These are phyloP conservation scores for Austroboletus niveus DNA, from an alignment of 1,284 basidiomycete species.

Conservation along the genomic window DNA sequence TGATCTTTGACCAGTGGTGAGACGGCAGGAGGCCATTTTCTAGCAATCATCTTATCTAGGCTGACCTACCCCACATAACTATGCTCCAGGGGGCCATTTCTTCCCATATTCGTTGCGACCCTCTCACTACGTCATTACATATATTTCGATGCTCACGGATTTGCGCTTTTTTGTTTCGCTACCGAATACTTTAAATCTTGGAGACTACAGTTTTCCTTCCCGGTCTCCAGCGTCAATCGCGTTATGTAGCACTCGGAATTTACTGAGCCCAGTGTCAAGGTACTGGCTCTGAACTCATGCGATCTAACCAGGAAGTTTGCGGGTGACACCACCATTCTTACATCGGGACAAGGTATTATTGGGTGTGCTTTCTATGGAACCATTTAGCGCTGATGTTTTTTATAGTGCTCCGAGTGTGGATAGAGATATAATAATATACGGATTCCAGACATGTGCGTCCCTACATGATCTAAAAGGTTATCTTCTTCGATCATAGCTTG, in stretches of 20 bases:
- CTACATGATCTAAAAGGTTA: conserved; percentile 5
- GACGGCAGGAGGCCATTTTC: neutral
- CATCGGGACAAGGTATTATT: conserved; percentile 1
- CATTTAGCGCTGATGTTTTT: conserved; percentile 37
- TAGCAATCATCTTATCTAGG: conserved; percentile 1
- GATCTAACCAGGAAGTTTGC: conserved; percentile 8
- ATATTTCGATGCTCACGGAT: too few species aligned
- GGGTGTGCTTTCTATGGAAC: conserved; percentile 1
- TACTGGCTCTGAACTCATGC: conserved; percentile 7
- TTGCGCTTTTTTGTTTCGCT: neutral
- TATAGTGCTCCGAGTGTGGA: conserved; percentile 64
- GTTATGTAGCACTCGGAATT: conserved; percentile 7
- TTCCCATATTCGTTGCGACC: neutral
- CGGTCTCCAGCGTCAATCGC: neutral
- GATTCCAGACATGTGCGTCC: neutral
- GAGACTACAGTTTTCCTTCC: neutral
- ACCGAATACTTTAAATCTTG: neutral
- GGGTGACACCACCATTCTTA: conserved; percentile 3
- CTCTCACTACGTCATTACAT: neutral
- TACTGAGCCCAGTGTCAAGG: conserved; percentile 9
- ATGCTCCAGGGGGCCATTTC: neutral
- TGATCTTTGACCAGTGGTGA: neutral
- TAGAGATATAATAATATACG: neutral
- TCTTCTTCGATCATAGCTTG: conserved; percentile 1
- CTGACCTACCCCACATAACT: neutral